Conservation (phyloP, 2,329 filamentous ascomycete species). For the Gremmenia infestans region DNA sequence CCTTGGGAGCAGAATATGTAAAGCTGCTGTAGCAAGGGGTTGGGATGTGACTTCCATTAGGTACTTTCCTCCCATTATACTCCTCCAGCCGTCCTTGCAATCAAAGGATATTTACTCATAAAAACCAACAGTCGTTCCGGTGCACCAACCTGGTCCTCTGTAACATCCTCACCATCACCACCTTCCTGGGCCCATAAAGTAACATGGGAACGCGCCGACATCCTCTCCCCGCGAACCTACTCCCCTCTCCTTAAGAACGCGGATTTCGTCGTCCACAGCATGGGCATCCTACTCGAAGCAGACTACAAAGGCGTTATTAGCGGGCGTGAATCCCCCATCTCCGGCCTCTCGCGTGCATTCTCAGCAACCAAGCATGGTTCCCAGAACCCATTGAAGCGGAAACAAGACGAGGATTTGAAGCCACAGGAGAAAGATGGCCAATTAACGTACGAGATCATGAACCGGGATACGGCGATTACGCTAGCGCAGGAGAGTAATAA, state of each 20-base stretch:
- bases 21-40: slow-evolving; percentile 74
- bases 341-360: slow-evolving; percentile 76
- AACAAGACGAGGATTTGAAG: slow-evolving; percentile 54
- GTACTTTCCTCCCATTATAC: slow-evolving; percentile 40
- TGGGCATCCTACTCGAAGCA: slow-evolving; percentile 93
- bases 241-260: slow-evolving; percentile 68
- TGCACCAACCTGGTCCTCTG: slow-evolving; percentile 75
- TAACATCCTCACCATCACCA: slow-evolving; percentile 60
- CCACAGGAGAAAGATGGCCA: slow-evolving; percentile 66
- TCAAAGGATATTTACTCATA: neutral
- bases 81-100: neutral
- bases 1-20: slow-evolving; percentile 83
- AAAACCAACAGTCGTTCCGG: slow-evolving; percentile 68
- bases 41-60: slow-evolving; percentile 94
- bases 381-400: slow-evolving; percentile 64
- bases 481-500: slow-evolving; percentile 71
- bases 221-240: slow-evolving; percentile 79
- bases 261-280: slow-evolving; percentile 84
- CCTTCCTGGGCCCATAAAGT: slow-evolving; percentile 81
- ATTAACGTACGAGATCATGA: slow-evolving; percentile 96
- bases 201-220: slow-evolving; percentile 82
- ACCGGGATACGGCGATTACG: slow-evolving; percentile 80
- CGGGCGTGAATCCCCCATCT: slow-evolving; percentile 75
- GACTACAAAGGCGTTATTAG: slow-evolving; percentile 93
- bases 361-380: slow-evolving; percentile 58